These are phyloP conservation scores for Chrysanthemum makinoi DNA, from an alignment of 129 eudicot genomes.

Conservation along the genomic window DNA sequence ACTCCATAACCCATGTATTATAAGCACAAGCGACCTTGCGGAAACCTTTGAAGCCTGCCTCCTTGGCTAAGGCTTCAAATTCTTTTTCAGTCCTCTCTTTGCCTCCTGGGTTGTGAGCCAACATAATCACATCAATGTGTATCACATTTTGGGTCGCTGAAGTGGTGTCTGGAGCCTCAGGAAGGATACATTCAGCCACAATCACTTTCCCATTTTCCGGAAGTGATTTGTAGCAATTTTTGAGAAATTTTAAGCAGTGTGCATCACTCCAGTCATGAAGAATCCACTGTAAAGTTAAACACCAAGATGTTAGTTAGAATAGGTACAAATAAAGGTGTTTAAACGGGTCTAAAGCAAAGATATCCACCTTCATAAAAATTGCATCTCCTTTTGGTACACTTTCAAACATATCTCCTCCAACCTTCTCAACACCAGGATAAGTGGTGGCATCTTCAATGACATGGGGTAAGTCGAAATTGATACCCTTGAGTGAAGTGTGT, in stretches of 20 bases:
- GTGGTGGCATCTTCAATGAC: slow-evolving; percentile 36
- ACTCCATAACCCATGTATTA: slow-evolving; percentile 66
- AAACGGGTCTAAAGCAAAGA: background rate
- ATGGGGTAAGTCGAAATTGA: too few relatives aligned
- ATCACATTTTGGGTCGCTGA: slow-evolving; percentile 41
- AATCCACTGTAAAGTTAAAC: slow-evolving; percentile 48
- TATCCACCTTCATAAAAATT: slow-evolving; percentile 68
- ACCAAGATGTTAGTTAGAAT: background rate
- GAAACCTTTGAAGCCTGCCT: slow-evolving; percentile 55
- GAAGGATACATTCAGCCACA: slow-evolving; percentile 54
- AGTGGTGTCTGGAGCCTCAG: slow-evolving; percentile 56
- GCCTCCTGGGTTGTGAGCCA: too few relatives aligned
- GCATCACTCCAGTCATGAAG: slow-evolving; percentile 34
- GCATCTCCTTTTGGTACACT: slow-evolving; percentile 36
- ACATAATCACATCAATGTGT: slow-evolving; percentile 36
- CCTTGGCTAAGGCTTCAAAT: slow-evolving; percentile 56
- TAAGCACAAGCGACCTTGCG: slow-evolving; percentile 50
- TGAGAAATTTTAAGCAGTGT: slow-evolving; percentile 50
- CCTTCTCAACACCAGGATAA: slow-evolving; percentile 58
- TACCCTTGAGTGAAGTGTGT: too few relatives aligned
- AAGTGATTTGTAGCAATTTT: slow-evolving; percentile 57
- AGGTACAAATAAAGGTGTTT: background rate
- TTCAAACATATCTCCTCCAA: background rate
- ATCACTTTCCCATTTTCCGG: slow-evolving; percentile 67
- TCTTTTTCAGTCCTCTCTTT: slow-evolving; percentile 7